These are phyloP conservation scores for Coniochaeta sp. DNA, from an alignment of 2,329 filamentous ascomycete genomes.

Conservation along the genomic window DNA sequence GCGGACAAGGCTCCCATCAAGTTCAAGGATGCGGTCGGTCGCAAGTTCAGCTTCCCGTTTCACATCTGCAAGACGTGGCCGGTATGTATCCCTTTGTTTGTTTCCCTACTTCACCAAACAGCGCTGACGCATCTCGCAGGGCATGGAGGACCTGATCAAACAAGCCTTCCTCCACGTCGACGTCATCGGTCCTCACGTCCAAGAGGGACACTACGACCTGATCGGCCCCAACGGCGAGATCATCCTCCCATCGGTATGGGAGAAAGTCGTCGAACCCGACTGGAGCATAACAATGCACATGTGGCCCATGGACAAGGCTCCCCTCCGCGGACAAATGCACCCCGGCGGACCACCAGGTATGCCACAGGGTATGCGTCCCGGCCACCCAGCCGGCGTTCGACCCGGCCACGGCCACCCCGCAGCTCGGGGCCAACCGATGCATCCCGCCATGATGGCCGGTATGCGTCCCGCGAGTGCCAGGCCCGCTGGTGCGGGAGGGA, in stretches of 20 bases:
- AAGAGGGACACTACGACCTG: constrained; percentile 73
- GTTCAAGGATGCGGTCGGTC: constrained; percentile 88
- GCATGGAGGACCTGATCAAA: constrained; percentile 83
- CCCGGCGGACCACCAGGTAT: not conserved
- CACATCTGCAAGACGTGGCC: constrained; percentile 77
- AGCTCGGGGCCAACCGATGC: constrained; percentile 2
- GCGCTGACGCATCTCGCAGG: constrained; percentile 38
- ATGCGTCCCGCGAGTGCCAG: not conserved
- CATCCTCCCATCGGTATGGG: constrained; percentile 75
- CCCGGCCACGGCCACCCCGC: constrained; percentile 2
- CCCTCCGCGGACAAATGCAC: constrained; percentile 13
- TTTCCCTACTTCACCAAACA: constrained; percentile 15
- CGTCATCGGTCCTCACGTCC: constrained; percentile 68
- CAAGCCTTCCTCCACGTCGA: constrained; percentile 81
- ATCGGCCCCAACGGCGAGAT: constrained; percentile 75
- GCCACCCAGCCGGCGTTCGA: constrained; percentile 7
- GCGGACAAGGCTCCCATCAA: constrained; percentile 69
- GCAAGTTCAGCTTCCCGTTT: constrained; percentile 89
- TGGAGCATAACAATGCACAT: constrained; percentile 56
- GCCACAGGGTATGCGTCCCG: constrained; percentile 8
- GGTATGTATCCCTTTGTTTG: constrained; percentile 36
- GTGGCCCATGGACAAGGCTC: constrained; percentile 47
- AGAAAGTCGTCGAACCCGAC: constrained; percentile 72
- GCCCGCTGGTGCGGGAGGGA: constrained; percentile 2
- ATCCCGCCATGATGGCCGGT: constrained; percentile 4